Evolutionary conservation across 768 basidiomycete genomes (phyloP).

Genomic region (Lactifluus piperatus): DNA sequence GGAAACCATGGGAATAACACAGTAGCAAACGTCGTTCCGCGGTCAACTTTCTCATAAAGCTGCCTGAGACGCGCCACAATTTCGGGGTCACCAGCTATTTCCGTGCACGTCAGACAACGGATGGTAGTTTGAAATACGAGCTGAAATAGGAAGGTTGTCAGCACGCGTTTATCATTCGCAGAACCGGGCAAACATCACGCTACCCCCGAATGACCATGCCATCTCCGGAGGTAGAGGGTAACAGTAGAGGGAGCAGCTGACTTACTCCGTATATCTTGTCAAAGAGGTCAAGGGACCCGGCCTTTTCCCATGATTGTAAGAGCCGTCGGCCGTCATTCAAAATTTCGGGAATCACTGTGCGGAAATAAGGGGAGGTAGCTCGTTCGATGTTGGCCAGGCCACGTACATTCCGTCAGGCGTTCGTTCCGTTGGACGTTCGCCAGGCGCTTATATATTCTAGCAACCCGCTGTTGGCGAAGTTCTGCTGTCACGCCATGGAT

Average conservation of each 20-base stretch:
- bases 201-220: slow-evolving; percentile 1
- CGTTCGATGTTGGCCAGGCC: slow-evolving; percentile 1
- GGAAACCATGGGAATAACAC: slow-evolving; percentile 74
- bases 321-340: slow-evolving; percentile 53
- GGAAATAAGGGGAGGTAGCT: slow-evolving; percentile 13
- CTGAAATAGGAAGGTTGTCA: slow-evolving; percentile 19
- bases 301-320: slow-evolving; percentile 57
- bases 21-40: slow-evolving; percentile 61
- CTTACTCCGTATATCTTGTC: slow-evolving; percentile 58
- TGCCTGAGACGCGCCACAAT: slow-evolving; percentile 52
- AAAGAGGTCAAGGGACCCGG: slow-evolving; percentile 64
- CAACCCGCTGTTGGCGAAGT: slow-evolving; percentile 50
- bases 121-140: slow-evolving; percentile 69
- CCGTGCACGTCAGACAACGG: slow-evolving; percentile 54
- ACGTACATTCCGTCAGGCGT: slow-evolving; percentile 51
- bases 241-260: neutral
- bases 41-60: slow-evolving; percentile 62
- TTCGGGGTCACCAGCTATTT: slow-evolving; percentile 58
- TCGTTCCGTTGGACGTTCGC: slow-evolving; percentile 53
- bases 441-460: slow-evolving; percentile 65
- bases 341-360: slow-evolving; percentile 56
- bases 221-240: slow-evolving; percentile 2
- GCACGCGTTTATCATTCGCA: neutral
- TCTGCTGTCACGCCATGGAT: slow-evolving; percentile 67
- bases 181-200: neutral